Percentiles rank a stretch among this genome's conserved stretches.
Evolutionary conservation across 2,329 filamentous ascomycete species (phyloP).

Genomic region (Beauveria scarabaeidicola): DNA sequence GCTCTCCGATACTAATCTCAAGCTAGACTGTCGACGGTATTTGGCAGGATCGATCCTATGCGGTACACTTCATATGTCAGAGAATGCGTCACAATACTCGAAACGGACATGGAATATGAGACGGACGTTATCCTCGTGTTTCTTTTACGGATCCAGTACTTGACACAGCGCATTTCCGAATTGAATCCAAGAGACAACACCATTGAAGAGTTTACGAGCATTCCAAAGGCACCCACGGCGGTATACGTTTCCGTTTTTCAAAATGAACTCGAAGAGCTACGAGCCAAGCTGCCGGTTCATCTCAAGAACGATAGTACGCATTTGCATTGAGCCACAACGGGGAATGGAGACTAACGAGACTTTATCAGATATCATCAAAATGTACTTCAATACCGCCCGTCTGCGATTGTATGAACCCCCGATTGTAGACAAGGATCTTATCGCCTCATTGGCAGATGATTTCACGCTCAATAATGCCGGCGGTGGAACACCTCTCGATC

Average conservation of each 20-base stretch:
- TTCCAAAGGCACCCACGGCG: conserved; percentile 32
- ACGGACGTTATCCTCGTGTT: conserved; percentile 38
- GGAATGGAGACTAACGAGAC: neutral
- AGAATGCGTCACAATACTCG: conserved; percentile 39
- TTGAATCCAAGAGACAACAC: conserved; percentile 28
- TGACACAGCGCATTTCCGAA: conserved; percentile 41
- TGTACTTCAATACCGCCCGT: conserved; percentile 31
- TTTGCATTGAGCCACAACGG: too few species aligned
- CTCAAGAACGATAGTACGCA: conserved; percentile 31
- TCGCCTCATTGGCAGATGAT: conserved; percentile 35
- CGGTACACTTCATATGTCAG: conserved; percentile 45
- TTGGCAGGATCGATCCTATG: conserved; percentile 38
- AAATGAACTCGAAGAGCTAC: conserved; percentile 35
- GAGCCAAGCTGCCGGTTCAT: conserved; percentile 24
- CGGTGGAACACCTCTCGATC: conserved; percentile 36
- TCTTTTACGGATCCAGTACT: conserved; percentile 39
- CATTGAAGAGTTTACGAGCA: conserved; percentile 24
- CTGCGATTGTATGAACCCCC: conserved; percentile 42
- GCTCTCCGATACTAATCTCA: neutral
- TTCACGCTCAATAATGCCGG: conserved; percentile 29
- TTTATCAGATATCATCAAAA: conserved; percentile 28
- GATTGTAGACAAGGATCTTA: conserved; percentile 29
- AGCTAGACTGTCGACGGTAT: conserved; percentile 32
- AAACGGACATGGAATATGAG: conserved; percentile 34
- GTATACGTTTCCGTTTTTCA: conserved; percentile 40